Evolutionary conservation across 108 stramenopile genomes (phyloP).

Genomic region (Pseudonitzschia multiseries): DNA sequence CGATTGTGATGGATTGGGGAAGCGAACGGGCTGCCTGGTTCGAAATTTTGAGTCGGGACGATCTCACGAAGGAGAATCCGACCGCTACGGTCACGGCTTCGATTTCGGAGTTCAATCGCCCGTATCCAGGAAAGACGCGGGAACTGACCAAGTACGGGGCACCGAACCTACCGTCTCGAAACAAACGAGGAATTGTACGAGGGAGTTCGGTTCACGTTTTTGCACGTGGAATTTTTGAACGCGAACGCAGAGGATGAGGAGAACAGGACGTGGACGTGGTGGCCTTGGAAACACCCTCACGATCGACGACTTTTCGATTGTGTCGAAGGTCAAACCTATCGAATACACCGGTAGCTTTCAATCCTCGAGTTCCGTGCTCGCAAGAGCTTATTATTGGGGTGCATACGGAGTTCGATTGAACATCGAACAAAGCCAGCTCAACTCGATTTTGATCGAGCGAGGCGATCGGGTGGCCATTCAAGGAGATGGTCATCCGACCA

Average conservation of each 20-base stretch:
- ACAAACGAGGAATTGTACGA: conserved; percentile 49
- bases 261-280: too few relatives aligned
- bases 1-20: conserved; percentile 43
- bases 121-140: conserved; percentile 41
- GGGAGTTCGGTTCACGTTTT: conserved; percentile 38
- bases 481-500: conserved; percentile 48
- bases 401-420: conserved; percentile 53
- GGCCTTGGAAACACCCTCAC: not conserved
- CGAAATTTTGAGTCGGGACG: conserved; percentile 21
- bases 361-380: conserved; percentile 25
- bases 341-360: conserved; percentile 33
- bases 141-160: conserved; percentile 24
- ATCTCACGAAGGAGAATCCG: not conserved
- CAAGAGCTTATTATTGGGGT: conserved; percentile 41
- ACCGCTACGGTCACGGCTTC: conserved; percentile 11
- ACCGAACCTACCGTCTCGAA: conserved; percentile 40
- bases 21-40: conserved; percentile 49
- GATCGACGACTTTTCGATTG: conserved; percentile 28
- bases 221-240: conserved; percentile 24
- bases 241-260: not conserved
- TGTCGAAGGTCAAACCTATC: conserved; percentile 40
- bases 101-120: conserved; percentile 39
- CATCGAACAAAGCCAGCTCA: conserved; percentile 35
- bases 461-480: conserved; percentile 54
- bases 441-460: conserved; percentile 49